Evolutionary conservation across 768 basidiomycete genomes (phyloP), one percentile per base, ranked within the genome.

Genomic region (Clitopilus hobsonii): DNA sequence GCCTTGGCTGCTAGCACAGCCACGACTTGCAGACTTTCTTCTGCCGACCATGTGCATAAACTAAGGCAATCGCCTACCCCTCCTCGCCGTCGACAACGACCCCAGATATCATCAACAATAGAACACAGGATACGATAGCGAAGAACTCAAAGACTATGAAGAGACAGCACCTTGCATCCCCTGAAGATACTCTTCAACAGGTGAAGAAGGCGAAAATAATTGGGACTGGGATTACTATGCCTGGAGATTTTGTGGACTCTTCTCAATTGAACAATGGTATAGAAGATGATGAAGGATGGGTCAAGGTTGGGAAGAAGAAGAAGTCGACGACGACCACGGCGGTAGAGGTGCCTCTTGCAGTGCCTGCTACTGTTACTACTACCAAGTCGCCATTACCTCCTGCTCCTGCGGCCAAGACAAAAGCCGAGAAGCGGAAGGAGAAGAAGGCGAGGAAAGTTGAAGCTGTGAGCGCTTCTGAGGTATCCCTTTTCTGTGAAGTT

Each of bases 401-500:
- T 36, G n/a, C 32, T 16, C 3, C 41, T 8, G 41, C 18, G 5
- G n/a, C 41, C 10, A 45, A 87, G 89, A 85, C 81, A 11, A 88
- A 83, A 60, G 84, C 88, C 7, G 85, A 89, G 60, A 84, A 79
- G 64, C 77, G 86, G 56, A 90, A 86, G 69, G 73, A 79, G 32
- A 89, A 90, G 74, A 91, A 90, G 63, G 69, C 67, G 55, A 79
- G 74, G 58, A 89, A 85, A 66, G 47, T 61, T 48, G 84, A 85
- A 85, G 67, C 89, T 89, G 72, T 72, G 84, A 80, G 61, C 67
- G 60, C 10, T 60, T 54, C 45, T 45, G 52, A 58, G n/a, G n/a
- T 60, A 48, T 53, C 49, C 52, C 53, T 54, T 54, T 62, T 52
- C 50, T 8, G 49, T 57, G 52, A 23, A 29, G 26, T 38, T 11